Percentiles rank a stretch among this genome's conserved stretches.
Conservation (phyloP, 2,329 filamentous ascomycete genomes). For the Apiospora malaysiana region DNA sequence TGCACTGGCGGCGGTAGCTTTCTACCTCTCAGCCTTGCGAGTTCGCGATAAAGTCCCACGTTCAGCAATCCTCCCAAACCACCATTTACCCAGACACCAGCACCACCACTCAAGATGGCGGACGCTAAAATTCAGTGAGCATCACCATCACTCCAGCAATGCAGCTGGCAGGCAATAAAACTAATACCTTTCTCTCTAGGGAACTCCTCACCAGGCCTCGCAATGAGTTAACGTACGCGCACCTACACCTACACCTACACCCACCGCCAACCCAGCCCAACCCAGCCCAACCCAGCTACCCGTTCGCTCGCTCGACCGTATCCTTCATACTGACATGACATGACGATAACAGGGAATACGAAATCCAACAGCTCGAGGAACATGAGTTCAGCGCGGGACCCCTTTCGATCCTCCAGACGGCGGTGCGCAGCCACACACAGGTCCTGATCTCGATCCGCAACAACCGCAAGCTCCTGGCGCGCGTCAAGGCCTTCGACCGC, state of each 20-base stretch:
- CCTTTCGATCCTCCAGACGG: constrained; percentile 94
- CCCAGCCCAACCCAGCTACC: constrained; percentile 28
- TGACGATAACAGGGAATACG: constrained; percentile 50
- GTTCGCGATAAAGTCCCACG: constrained; percentile 20
- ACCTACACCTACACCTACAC: constrained; percentile 19
- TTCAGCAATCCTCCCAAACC: neutral
- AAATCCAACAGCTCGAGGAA: constrained; percentile 68
- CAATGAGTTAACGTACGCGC: constrained; percentile 84
- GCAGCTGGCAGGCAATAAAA: constrained; percentile 19
- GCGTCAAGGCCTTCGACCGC: constrained; percentile 97
- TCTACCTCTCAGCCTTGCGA: constrained; percentile 25
- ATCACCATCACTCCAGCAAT: constrained; percentile 21
- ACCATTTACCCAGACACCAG: constrained; percentile 15
- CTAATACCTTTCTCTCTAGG: constrained; percentile 52
- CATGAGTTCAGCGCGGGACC: constrained; percentile 82
- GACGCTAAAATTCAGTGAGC: constrained; percentile 71
- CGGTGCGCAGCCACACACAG: constrained; percentile 91
- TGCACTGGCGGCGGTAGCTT: constrained; percentile 3
- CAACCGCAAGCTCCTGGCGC: constrained; percentile 96
- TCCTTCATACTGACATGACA: neutral
- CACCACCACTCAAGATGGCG: constrained; percentile 34
- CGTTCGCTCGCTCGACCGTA: constrained; percentile 48
- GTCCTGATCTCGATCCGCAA: constrained; percentile 97
- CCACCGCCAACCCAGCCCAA: constrained; percentile 22
- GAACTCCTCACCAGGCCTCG: constrained; percentile 89